A percentile compares a stretch with the other conserved stretches of the same genome.
These are phyloP conservation scores for Apiospora marii DNA, from an alignment of 2,329 filamentous ascomycete species.

Conservation along the genomic window DNA sequence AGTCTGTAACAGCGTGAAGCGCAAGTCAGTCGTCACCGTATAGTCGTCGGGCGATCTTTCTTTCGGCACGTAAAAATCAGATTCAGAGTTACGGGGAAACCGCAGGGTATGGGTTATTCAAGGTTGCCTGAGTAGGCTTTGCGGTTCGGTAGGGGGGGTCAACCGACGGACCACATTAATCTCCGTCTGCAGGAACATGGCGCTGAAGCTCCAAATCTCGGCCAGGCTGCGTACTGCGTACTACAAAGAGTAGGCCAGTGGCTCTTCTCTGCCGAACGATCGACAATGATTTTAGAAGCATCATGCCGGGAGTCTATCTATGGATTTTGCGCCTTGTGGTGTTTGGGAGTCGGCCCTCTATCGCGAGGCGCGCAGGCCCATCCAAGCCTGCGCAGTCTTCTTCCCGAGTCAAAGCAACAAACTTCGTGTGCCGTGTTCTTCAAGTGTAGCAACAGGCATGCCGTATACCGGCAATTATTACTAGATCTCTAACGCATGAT, in stretches of 20 bases:
- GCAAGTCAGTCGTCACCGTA: background rate
- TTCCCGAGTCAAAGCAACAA: slow-evolving; percentile 9
- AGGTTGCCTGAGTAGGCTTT: slow-evolving; percentile 2
- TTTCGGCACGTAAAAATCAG: background rate
- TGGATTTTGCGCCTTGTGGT: background rate
- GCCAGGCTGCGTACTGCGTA: slow-evolving; percentile 7
- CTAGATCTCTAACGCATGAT: slow-evolving; percentile 6
- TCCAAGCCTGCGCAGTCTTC: background rate
- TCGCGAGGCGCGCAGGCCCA: background rate
- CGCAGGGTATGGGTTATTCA: background rate
- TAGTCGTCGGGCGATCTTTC: background rate
- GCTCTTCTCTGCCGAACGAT: background rate
- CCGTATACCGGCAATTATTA: background rate
- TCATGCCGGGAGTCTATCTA: background rate
- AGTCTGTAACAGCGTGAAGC: background rate
- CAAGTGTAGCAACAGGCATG: background rate
- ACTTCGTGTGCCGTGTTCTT: background rate
- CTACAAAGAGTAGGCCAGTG: background rate
- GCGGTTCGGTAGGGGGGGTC: slow-evolving; percentile 11
- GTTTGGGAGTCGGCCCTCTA: background rate
- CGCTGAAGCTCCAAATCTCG: slow-evolving; percentile 19
- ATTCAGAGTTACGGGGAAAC: background rate
- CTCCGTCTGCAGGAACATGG: slow-evolving; percentile 21
- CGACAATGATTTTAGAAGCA: background rate
- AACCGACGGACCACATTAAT: slow-evolving; percentile 19